These are phyloP conservation scores for Cercospora sp. DNA, from an alignment of 2,329 filamentous ascomycete genomes.

Conservation along the genomic window DNA sequence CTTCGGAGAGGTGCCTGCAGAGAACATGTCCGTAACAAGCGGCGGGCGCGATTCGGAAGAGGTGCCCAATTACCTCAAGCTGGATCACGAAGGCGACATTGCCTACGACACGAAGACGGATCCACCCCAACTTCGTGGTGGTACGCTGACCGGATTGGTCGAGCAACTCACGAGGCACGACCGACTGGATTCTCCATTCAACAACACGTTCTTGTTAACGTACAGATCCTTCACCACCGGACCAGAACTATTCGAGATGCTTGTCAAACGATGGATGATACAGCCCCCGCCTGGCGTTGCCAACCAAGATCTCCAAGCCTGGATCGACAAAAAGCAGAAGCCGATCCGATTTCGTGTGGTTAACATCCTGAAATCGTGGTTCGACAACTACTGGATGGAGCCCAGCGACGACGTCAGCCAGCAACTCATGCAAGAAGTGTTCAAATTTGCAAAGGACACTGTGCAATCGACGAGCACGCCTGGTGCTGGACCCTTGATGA, in stretches of 20 bases:
- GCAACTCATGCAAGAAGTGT: constrained; percentile 82
- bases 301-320: constrained; percentile 74
- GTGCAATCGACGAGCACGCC: constrained; percentile 93
- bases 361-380: constrained; percentile 97
- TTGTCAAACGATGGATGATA: constrained; percentile 88
- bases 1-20: constrained; percentile 53
- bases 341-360: constrained; percentile 94
- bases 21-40: constrained; percentile 34
- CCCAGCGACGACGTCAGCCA: constrained; percentile 80
- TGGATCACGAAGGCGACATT: constrained; percentile 86
- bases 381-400: constrained; percentile 99
- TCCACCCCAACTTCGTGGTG: constrained; percentile 77
- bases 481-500: constrained; percentile 79
- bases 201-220: constrained; percentile 95
- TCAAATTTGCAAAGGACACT: constrained; percentile 85
- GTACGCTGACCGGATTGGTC: constrained; percentile 82
- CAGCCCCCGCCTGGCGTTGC: constrained; percentile 83
- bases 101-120: constrained; percentile 83
- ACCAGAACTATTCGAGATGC: constrained; percentile 84
- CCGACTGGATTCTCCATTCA: constrained; percentile 91
- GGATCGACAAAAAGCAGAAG: constrained; percentile 94
- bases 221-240: constrained; percentile 94
- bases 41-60: constrained; percentile 64
- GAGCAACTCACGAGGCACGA: constrained; percentile 96
- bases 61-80: constrained; percentile 75